Percentiles rank a stretch among this genome's conserved stretches.
These are phyloP conservation scores for Paraphoma chrysanthemicola DNA, from an alignment of 2,329 filamentous ascomycete genomes.

Conservation along the genomic window DNA sequence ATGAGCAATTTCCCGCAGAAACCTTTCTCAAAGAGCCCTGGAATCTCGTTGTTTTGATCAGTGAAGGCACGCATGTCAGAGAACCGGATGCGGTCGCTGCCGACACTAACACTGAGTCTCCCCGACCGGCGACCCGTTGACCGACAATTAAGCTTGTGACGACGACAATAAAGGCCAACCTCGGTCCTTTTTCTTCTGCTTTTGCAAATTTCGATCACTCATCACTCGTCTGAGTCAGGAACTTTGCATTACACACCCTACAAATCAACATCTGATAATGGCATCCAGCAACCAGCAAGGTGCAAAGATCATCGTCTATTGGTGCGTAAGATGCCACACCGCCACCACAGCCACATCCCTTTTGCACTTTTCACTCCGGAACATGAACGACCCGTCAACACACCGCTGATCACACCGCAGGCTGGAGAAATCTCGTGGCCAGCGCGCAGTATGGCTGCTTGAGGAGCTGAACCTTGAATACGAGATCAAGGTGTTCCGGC, in stretches of 20 bases:
- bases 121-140: background rate
- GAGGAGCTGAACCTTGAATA: slow-evolving; percentile 83
- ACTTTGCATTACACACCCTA: too few relatives aligned
- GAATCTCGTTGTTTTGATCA: too few relatives aligned
- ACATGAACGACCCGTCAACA: background rate
- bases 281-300: slow-evolving; percentile 35
- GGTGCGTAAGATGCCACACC: slow-evolving; percentile 28
- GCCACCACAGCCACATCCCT: slow-evolving; percentile 8
- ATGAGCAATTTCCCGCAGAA: too few relatives aligned
- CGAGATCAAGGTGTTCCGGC: slow-evolving; percentile 80
- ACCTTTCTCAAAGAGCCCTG: too few relatives aligned
- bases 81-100: background rate
- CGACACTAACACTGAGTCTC: background rate
- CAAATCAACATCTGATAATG: slow-evolving; percentile 13
- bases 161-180: background rate
- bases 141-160: slow-evolving; percentile 4
- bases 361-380: slow-evolving; percentile 1
- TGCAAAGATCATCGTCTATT: slow-evolving; percentile 46
- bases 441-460: slow-evolving; percentile 84
- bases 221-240: background rate
- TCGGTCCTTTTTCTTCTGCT: slow-evolving; percentile 1
- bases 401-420: slow-evolving; percentile 53
- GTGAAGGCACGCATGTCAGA: too few relatives aligned
- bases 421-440: slow-evolving; percentile 82
- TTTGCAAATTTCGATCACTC: background rate